Evolutionary conservation across 2,329 filamentous ascomycete genomes (phyloP).

Genomic region (Fusarium sp.): DNA sequence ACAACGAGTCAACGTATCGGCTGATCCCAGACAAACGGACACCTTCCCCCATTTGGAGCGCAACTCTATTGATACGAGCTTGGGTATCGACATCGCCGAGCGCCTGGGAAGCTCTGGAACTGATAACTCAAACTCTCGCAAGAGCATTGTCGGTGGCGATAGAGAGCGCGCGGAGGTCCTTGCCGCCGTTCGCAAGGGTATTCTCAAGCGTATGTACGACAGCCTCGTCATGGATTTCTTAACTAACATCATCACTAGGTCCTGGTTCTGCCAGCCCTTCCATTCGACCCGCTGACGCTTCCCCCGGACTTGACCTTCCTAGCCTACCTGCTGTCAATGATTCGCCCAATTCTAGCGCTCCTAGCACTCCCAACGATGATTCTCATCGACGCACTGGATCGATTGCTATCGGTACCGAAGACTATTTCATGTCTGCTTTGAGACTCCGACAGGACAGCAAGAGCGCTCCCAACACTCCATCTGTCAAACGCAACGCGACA

Average conservation of each 20-base stretch:
- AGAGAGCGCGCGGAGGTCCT: slow-evolving; percentile 91
- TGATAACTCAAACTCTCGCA: slow-evolving; percentile 74
- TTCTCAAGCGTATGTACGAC: slow-evolving; percentile 80
- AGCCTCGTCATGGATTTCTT: not conserved
- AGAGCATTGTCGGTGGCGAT: slow-evolving; percentile 92
- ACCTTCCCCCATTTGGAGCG: slow-evolving; percentile 86
- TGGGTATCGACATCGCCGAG: slow-evolving; percentile 61
- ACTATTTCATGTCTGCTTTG: slow-evolving; percentile 87
- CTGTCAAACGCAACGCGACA: slow-evolving; percentile 71
- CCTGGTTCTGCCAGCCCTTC: slow-evolving; percentile 77
- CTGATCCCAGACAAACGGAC: slow-evolving; percentile 73
- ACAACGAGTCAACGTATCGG: slow-evolving; percentile 82
- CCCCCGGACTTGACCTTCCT: slow-evolving; percentile 67
- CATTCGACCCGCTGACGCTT: slow-evolving; percentile 69
- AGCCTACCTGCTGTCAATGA: slow-evolving; percentile 75
- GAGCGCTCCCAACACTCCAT: slow-evolving; percentile 82
- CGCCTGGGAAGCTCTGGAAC: slow-evolving; percentile 68
- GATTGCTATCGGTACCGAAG: slow-evolving; percentile 81
- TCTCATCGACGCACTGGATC: slow-evolving; percentile 74
- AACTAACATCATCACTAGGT: slow-evolving; percentile 37
- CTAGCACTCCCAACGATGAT: slow-evolving; percentile 88
- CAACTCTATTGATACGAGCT: slow-evolving; percentile 79
- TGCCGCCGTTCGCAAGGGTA: slow-evolving; percentile 93
- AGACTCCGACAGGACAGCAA: slow-evolving; percentile 81
- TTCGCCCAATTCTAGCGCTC: slow-evolving; percentile 85